These are phyloP conservation scores for Brasilioporus rufonigricans DNA, from an alignment of 768 basidiomycete species.

Conservation along the genomic window DNA sequence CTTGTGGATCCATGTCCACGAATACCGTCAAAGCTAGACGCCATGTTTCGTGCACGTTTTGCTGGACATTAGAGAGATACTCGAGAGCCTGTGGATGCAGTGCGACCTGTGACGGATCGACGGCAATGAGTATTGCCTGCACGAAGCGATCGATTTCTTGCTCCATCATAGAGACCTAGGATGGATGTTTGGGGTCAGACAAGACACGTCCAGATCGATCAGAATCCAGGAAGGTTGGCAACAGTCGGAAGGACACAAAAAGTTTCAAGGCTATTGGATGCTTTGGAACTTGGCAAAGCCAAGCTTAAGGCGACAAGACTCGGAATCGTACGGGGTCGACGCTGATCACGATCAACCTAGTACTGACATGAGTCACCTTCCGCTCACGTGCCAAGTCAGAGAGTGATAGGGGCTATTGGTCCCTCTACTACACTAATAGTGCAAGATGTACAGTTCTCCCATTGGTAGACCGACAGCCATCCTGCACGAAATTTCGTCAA, in stretches of 20 bases:
- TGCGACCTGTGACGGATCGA: slow-evolving; percentile 66
- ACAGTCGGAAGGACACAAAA: background rate
- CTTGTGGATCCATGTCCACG: slow-evolving; percentile 56
- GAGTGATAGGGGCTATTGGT: slow-evolving; percentile 19
- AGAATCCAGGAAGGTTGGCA: background rate
- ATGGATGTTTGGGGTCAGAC: slow-evolving; percentile 12
- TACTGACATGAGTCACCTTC: slow-evolving; percentile 12
- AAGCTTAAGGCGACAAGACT: background rate
- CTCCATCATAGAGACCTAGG: slow-evolving; percentile 48
- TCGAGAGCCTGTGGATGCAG: slow-evolving; percentile 86
- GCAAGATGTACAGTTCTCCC: slow-evolving; percentile 51
- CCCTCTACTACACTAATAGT: slow-evolving; percentile 22
- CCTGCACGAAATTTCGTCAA: slow-evolving; percentile 55
- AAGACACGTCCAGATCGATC: slow-evolving; percentile 20
- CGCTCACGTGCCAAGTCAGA: slow-evolving; percentile 25
- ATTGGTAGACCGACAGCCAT: slow-evolving; percentile 51
- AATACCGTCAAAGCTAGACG: slow-evolving; percentile 76
- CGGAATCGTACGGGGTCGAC: background rate
- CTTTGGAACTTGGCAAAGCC: background rate
- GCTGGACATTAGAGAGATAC: slow-evolving; percentile 75
- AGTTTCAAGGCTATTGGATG: background rate
- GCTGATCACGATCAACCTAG: too few species aligned
- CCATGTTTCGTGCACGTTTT: slow-evolving; percentile 77
- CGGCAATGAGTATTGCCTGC: slow-evolving; percentile 86
- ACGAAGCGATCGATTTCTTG: slow-evolving; percentile 74